phyloP scores from a whole-genome alignment of 768 basidiomycete genomes.

The Lactarius akahatsu region DNA sequence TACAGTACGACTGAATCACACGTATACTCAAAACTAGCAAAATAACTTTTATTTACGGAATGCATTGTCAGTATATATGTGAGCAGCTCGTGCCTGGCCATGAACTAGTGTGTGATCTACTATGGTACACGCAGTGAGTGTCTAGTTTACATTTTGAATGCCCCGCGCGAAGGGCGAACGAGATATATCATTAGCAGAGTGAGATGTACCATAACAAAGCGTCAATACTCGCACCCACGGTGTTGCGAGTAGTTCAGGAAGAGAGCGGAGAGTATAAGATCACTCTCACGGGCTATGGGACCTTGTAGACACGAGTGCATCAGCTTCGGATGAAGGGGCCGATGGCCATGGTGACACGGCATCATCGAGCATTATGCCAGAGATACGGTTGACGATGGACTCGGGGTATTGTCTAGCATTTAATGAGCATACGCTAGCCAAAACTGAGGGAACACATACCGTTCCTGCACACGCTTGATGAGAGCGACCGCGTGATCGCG shows the following conservation, averaged over 20 bases:
- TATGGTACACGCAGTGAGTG: constrained; percentile 16
- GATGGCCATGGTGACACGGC: constrained; percentile 48
- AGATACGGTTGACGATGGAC: constrained; percentile 76
- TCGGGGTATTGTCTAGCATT: constrained; percentile 64
- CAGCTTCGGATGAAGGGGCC: constrained; percentile 18
- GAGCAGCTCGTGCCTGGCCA: not conserved
- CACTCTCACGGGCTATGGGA: constrained; percentile 21
- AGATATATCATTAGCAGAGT: constrained; percentile 18
- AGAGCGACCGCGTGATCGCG: constrained; percentile 66
- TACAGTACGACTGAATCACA: not conserved
- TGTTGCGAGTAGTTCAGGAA: not conserved
- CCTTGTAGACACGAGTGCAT: constrained; percentile 2
- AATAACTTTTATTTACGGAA: constrained; percentile 7
- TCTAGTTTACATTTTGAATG: constrained; percentile 23
- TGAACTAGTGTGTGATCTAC: constrained; percentile 16
- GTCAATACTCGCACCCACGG: not conserved
- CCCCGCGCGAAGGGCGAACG: not conserved
- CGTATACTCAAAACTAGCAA: not conserved
- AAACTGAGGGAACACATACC: constrained; percentile 44
- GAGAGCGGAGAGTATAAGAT: not conserved
- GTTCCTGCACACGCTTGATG: constrained; percentile 66
- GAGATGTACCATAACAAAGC: constrained; percentile 2
- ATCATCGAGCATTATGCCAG: constrained; percentile 77
- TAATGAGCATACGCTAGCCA: constrained; percentile 23
- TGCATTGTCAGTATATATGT: constrained; percentile 2